Conservation (phyloP, 805 yeast species). For the Debaryomyces castellii region DNA sequence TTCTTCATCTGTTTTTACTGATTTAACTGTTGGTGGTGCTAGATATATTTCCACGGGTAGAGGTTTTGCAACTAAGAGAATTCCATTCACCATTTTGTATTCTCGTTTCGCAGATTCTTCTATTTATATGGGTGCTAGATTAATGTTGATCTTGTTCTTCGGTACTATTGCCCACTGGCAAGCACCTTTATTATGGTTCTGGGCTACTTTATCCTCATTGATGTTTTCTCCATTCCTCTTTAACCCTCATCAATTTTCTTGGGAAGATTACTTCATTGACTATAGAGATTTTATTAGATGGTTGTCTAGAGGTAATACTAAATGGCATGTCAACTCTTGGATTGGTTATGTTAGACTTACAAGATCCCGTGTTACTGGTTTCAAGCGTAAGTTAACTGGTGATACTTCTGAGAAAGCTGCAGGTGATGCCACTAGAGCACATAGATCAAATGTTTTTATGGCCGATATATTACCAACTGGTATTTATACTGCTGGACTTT, state of each 20-base stretch:
- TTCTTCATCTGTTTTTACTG: conserved; percentile 66
- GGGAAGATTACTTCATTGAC: conserved; percentile 95
- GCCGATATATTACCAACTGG: conserved; percentile 79
- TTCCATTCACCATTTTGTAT: conserved; percentile 63
- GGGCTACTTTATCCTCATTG: conserved; percentile 88
- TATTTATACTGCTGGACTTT: conserved; percentile 66
- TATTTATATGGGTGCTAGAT: conserved; percentile 81
- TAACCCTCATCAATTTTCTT: conserved; percentile 97
- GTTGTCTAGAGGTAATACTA: conserved; percentile 88
- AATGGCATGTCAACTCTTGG: conserved; percentile 89
- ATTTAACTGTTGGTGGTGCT: conserved; percentile 77
- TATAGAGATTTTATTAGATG: conserved; percentile 91
- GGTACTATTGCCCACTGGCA: conserved; percentile 86
- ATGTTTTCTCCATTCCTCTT: conserved; percentile 90
- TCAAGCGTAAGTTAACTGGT: conserved; percentile 68
- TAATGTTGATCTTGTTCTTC: conserved; percentile 66
- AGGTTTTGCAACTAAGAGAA: conserved; percentile 75
- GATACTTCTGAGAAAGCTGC: conserved; percentile 68
- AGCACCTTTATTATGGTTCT: conserved; percentile 93
- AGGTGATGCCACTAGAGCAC: conserved; percentile 73
- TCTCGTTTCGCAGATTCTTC: conserved; percentile 76
- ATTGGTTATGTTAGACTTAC: conserved; percentile 77
- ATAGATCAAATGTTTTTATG: conserved; percentile 70
- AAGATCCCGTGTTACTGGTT: conserved; percentile 90
- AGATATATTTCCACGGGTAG: conserved; percentile 80